Evolutionary conservation across 306 rosid species (phyloP).

Genomic region (Glycine latifolia): DNA sequence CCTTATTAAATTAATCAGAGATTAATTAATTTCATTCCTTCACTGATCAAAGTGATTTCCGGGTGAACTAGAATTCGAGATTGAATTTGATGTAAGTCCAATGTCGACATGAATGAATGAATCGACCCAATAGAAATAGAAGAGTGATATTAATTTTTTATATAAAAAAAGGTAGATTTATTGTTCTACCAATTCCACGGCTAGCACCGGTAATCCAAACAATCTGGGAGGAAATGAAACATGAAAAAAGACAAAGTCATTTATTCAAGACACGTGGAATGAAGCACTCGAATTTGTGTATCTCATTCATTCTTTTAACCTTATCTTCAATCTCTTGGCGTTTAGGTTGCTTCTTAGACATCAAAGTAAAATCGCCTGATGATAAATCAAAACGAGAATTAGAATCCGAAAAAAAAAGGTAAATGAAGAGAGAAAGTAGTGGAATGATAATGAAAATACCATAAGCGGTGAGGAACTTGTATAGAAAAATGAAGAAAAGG

Average conservation of each 20-base stretch:
- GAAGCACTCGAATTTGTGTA: neutral
- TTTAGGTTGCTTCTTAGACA: slow-evolving; percentile 71
- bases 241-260: slow-evolving; percentile 10
- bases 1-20: slow-evolving; percentile 8
- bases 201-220: slow-evolving; percentile 97
- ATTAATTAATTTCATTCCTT: slow-evolving; percentile 6
- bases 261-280: slow-evolving; percentile 4
- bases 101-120: neutral
- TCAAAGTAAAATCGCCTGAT: slow-evolving; percentile 85
- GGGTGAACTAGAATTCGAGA: neutral
- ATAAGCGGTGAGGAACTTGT: slow-evolving; percentile 70
- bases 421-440: neutral
- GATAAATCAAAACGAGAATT: neutral
- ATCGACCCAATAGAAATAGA: neutral
- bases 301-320: slow-evolving; percentile 34
- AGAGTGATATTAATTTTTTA: neutral
- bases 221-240: slow-evolving; percentile 62
- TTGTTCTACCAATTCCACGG: slow-evolving; percentile 86
- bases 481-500: slow-evolving; percentile 47
- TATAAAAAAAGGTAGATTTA: neutral
- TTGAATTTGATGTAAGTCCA: neutral
- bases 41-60: neutral
- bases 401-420: neutral
- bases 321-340: slow-evolving; percentile 80
- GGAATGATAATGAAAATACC: slow-evolving; percentile 48